These are phyloP conservation scores for Pseudogymnoascus destructans DNA, from an alignment of 2,329 filamentous ascomycete genomes.

Conservation along the genomic window DNA sequence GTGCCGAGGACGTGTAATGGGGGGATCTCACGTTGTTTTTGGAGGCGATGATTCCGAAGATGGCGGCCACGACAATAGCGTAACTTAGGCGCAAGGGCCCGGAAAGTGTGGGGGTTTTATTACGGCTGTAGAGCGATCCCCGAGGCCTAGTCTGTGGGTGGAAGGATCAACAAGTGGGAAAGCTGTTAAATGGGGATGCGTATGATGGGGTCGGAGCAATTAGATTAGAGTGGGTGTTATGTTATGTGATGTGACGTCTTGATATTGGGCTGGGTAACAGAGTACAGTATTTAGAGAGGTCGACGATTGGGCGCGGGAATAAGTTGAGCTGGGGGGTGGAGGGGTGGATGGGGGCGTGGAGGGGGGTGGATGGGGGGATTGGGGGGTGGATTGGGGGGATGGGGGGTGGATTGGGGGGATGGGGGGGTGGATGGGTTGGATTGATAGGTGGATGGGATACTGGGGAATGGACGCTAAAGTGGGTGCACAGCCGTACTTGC, in stretches of 20 bases:
- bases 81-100: not conserved
- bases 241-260: not conserved
- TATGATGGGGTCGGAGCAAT: not conserved
- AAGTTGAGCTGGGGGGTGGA: not conserved
- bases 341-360: not conserved
- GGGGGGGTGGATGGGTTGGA: not conserved
- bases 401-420: not conserved
- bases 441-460: not conserved
- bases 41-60: not conserved
- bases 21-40: not conserved
- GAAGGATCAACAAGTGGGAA: not conserved
- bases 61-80: conserved; percentile 1
- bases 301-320: conserved; percentile 1
- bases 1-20: not conserved
- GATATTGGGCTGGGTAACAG: not conserved
- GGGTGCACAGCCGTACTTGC: not conserved
- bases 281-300: not conserved
- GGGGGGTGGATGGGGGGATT: not conserved
- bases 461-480: not conserved
- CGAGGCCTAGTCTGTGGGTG: not conserved
- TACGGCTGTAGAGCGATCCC: not conserved
- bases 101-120: not conserved
- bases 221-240: conserved; percentile 1
- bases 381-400: not conserved
- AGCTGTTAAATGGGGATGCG: not conserved